Base-by-base conservation (phyloP, 225 moss, liverwort and hornwort species). In the Thuidium tamariscinum region DNA sequence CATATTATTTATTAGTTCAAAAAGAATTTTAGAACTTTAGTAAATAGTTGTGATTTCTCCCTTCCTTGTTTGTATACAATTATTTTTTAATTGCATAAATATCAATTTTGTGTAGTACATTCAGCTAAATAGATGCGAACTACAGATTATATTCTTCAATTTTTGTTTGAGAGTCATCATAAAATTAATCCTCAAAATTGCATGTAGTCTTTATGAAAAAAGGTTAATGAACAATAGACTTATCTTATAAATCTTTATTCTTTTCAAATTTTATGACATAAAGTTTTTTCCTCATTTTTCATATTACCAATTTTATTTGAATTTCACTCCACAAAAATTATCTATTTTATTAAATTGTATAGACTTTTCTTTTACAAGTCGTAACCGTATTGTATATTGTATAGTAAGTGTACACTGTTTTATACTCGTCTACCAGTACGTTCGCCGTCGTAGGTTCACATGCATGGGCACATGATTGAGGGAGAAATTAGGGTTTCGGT, bases 151-250 rank as follows among this genome's bases (percentile, higher is more conserved):
- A 1, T 69, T 41, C 5, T 25, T 14, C 8, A 41, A 69, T 1
- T 41, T 41, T 39, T 69, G 2, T 39, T 68, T 14, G 2, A 14
- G 0, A 68, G 23, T 39, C 23, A 13, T 23, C 13, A 68, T 23
- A 19, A 37, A 23, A 41, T 41, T 41, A 41, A 36, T 41, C 41
- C 3, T 21, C 41, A 39, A 69, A 41, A 69, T 26, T 8, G 8
- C 14, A 41, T 15, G 1, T 41, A 41, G 2, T 23, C 41, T 1
- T n/a, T n/a, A n/a, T n/a, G n/a, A 21, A 9, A 14, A 0, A 39
- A 39, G 23, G 2, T 23, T 68, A 13, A 7, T 22, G 23, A 39
- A 39, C 7, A 20, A 23, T 68, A 22, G 39, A 39, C 13, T 23
- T 14, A 39, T 39, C 2, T 0, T 23, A 0, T 13, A 23, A 68